A percentile compares a stretch with the other conserved stretches of the same genome.
These are phyloP conservation scores for Leccinum pellstonianum DNA, from an alignment of 768 basidiomycete genomes.

Conservation along the genomic window DNA sequence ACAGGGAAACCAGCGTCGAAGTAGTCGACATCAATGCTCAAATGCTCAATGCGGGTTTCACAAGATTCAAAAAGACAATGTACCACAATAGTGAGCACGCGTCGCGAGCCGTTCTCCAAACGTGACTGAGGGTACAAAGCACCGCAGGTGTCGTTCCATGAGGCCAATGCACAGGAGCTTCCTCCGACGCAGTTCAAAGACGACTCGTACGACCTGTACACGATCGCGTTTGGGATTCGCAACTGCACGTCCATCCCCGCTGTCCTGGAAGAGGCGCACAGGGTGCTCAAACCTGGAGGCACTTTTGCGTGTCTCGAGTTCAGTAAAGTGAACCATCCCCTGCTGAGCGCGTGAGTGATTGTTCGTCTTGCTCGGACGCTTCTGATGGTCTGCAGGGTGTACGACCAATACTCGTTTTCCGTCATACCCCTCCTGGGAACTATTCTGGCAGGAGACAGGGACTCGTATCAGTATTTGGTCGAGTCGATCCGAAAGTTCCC, in stretches of 20 bases:
- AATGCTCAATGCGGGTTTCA: conserved; percentile 92
- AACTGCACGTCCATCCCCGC: conserved; percentile 93
- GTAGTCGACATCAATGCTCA: conserved; percentile 93
- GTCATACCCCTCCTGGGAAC: conserved; percentile 96
- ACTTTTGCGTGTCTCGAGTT: conserved; percentile 96
- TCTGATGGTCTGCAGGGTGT: conserved; percentile 53
- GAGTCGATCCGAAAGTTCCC: conserved; percentile 97
- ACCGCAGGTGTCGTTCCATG: conserved; percentile 88
- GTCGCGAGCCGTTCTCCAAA: background rate
- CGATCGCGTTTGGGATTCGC: conserved; percentile 97
- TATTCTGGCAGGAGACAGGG: conserved; percentile 91
- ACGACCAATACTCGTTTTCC: conserved; percentile 94
- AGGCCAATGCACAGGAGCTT: conserved; percentile 88
- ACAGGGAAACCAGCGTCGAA: conserved; percentile 85
- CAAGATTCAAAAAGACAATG: conserved; percentile 94
- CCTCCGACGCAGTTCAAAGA: conserved; percentile 64
- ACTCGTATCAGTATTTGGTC: conserved; percentile 95
- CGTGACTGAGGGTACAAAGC: conserved; percentile 45
- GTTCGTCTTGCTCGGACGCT: background rate
- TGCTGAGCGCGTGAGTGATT: conserved; percentile 74
- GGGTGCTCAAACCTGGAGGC: conserved; percentile 95
- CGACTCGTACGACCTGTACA: conserved; percentile 92
- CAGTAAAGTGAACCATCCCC: conserved; percentile 85
- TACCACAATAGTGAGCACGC: conserved; percentile 85
- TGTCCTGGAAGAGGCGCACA: conserved; percentile 84